Percentiles rank a stretch among this genome's conserved stretches.
Evolutionary conservation across 805 yeast species (phyloP).

Genomic region (Candida ascalaphidarum): DNA sequence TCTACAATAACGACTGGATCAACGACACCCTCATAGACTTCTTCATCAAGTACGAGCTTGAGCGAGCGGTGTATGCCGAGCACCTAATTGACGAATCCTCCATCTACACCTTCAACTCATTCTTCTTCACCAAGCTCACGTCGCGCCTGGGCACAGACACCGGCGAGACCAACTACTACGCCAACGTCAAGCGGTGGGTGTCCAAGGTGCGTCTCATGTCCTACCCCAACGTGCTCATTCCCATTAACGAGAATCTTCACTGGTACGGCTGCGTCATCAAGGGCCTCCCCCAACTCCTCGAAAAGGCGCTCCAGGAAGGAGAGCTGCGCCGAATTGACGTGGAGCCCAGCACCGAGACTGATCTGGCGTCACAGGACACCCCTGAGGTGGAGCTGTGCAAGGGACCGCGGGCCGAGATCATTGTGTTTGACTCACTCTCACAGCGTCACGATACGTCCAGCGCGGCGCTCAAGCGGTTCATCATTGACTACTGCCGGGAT

Average conservation of each 20-base stretch:
- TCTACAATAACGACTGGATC: conserved; percentile 77
- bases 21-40: conserved; percentile 87
- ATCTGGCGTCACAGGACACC: conserved; percentile 3
- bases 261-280: conserved; percentile 81
- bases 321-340: neutral
- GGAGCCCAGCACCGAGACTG: neutral
- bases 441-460: conserved; percentile 46
- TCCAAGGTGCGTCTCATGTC: conserved; percentile 50
- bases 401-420: conserved; percentile 28
- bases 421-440: conserved; percentile 70
- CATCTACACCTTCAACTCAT: conserved; percentile 66
- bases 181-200: conserved; percentile 72
- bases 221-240: conserved; percentile 59
- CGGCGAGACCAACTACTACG: conserved; percentile 33
- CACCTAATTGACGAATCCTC: conserved; percentile 17
- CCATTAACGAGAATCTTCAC: conserved; percentile 74
- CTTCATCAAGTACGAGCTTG: conserved; percentile 55
- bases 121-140: conserved; percentile 64
- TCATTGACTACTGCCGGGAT: conserved; percentile 63
- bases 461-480: conserved; percentile 47
- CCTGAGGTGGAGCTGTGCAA: neutral
- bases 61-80: conserved; percentile 15
- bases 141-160: conserved; percentile 1
- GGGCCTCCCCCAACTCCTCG: conserved; percentile 32
- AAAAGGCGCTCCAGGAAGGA: neutral